phyloP scores from a whole-genome alignment of 116 monocot species.

The Papilionanthe hybrid region DNA sequence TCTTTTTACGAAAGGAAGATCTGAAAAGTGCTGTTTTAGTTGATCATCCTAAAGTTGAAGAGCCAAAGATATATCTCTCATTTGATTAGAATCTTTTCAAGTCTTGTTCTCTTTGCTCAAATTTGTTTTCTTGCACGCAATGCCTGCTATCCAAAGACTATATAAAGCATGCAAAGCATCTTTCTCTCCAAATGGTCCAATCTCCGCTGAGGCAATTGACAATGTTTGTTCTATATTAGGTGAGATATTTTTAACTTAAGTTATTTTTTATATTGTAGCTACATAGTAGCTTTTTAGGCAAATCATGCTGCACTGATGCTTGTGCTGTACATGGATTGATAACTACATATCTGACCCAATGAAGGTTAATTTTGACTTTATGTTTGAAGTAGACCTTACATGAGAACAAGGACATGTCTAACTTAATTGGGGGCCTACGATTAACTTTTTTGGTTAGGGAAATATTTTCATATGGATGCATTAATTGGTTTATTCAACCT shows the following conservation, averaged over 20 bases:
- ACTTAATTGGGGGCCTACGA: too few relatives aligned
- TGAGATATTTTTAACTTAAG: neutral
- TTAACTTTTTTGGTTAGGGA: too few relatives aligned
- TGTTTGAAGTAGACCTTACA: neutral
- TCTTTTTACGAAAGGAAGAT: neutral
- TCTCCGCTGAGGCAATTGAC: conserved; percentile 25
- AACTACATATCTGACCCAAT: neutral
- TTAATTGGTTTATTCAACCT: too few relatives aligned
- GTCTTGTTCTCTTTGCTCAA: neutral
- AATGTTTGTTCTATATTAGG: conserved; percentile 23
- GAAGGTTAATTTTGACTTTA: neutral
- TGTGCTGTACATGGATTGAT: neutral
- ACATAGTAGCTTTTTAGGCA: neutral
- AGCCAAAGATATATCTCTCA: neutral
- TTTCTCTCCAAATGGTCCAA: conserved; percentile 23
- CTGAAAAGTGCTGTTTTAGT: conserved; percentile 1
- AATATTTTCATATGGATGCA: too few relatives aligned
- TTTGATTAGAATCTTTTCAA: neutral
- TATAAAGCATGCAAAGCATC: conserved; percentile 30
- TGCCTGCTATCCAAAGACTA: conserved; percentile 22
- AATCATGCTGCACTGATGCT: neutral
- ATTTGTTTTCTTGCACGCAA: neutral
- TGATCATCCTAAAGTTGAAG: conserved; percentile 4
- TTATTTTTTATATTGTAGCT: neutral
- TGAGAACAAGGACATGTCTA: too few relatives aligned